Evolutionary conservation across 2,329 filamentous ascomycete species (phyloP).

Genomic region (Dichotomopilus funicola): DNA sequence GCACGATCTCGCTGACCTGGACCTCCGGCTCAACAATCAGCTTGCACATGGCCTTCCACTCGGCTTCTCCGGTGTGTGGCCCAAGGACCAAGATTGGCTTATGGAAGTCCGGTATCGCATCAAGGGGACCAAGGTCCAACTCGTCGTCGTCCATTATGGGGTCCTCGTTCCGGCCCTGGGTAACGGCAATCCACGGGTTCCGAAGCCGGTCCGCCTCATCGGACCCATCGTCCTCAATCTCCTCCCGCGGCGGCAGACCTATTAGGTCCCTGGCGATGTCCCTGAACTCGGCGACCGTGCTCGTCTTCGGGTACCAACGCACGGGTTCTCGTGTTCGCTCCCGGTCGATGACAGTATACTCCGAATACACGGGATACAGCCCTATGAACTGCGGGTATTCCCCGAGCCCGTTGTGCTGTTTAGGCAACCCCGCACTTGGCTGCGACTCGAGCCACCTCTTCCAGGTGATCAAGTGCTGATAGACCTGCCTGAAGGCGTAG

Average conservation of each 20-base stretch:
- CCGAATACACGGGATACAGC: slow-evolving; percentile 17
- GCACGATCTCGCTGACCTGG: neutral
- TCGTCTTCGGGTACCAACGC: neutral
- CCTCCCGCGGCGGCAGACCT: neutral
- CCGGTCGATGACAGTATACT: slow-evolving; percentile 7
- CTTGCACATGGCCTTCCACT: slow-evolving; percentile 16
- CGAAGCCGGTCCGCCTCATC: neutral
- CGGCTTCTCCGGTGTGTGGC: slow-evolving; percentile 7
- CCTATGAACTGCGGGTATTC: slow-evolving; percentile 19
- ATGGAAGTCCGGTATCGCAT: neutral
- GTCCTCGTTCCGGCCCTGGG: slow-evolving; percentile 1
- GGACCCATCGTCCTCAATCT: neutral
- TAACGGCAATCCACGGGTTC: slow-evolving; percentile 2
- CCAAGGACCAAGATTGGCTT: slow-evolving; percentile 10
- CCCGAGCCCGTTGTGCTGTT: neutral
- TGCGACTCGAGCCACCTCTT: neutral
- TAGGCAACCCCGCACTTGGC: neutral
- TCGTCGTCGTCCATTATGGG: too few relatives aligned
- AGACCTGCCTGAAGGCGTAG: neutral
- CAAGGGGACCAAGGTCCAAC: neutral
- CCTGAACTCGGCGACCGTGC: slow-evolving; percentile 1
- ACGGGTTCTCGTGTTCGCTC: neutral
- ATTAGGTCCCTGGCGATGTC: neutral
- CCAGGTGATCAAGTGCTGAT: slow-evolving; percentile 2
- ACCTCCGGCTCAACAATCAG: slow-evolving; percentile 16